Evolutionary conservation across 2,329 filamentous ascomycete species (phyloP), one percentile per base, ranked within the genome.

Genomic region (Xylaria sp.): DNA sequence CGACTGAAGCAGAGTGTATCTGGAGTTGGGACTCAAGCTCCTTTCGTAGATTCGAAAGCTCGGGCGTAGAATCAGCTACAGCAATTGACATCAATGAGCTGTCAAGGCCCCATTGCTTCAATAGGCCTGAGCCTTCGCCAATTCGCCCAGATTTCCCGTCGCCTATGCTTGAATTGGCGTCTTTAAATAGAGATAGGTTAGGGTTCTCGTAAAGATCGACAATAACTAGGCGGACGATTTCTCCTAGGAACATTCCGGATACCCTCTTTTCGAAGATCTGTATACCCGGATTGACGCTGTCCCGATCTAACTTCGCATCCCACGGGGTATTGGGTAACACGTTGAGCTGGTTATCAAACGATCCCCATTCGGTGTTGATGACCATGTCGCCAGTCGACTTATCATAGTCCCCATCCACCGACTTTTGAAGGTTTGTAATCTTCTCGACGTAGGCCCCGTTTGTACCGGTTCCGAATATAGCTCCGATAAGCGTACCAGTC

Each of bases 231-330:
- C 96, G 91, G 63, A 97, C 86, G 70, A 98, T 94, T 80, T 99
- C 96, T 63, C 96, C 96, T 57, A 99, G 81, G 83, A 98, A 99
- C 95, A 99, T 98, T 79, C 96, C 96, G 0, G 94, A 97, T 18
- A 99, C 91, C 56, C 95, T 92, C 86, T 99, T 99, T 84, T 99
- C 96, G 77, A 98, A 99, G 93, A 98, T 97, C 78, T 99, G 96
- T 69, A 97, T 89, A 30, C 96, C 96, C 0, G 94, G 95, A 80
- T 99, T 98, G 74, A 93, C 89, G 72, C 91, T 96, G 68, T 91
- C 89, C 65, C 84, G 83, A 80, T 99, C 95, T 28, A 99, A 85
- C 65, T 89, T 86, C 58, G 85, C 82, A 78, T 99, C 96, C 82
- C 93, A 98, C 0, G 88, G 83, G 0, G 95, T 98, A 75, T 90